Conservation (phyloP, 2,329 filamentous ascomycete genomes). For the Xylaria multiplex region DNA sequence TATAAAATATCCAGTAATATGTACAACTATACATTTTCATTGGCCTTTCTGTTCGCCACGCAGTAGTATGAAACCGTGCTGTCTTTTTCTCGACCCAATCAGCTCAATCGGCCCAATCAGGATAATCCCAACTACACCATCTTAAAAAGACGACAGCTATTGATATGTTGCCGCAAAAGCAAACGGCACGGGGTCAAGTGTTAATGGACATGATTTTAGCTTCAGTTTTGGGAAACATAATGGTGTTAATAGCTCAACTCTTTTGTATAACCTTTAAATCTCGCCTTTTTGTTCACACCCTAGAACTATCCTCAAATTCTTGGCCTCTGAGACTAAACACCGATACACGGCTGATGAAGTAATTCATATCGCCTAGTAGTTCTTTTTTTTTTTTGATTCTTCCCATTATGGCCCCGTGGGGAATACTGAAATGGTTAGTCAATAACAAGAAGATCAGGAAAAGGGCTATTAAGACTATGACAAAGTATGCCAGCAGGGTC, state of each 20-base stretch:
- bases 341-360: too few species aligned
- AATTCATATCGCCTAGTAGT: too few species aligned
- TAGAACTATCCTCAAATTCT: not conserved
- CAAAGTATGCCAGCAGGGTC: too few species aligned
- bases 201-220: not conserved
- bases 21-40: not conserved
- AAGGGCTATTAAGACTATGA: not conserved
- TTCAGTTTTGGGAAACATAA: not conserved
- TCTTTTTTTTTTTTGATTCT: too few species aligned
- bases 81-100: not conserved
- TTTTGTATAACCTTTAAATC: not conserved
- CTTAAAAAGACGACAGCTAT: not conserved
- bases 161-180: not conserved
- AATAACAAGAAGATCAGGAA: slow-evolving; percentile 13
- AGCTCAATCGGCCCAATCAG: slow-evolving; percentile 4
- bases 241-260: not conserved
- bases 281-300: not conserved
- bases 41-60: slow-evolving; percentile 10
- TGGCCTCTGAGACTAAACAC: not conserved
- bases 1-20: not conserved
- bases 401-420: not conserved
- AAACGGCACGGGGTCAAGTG: not conserved
- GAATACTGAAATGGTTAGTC: not conserved
- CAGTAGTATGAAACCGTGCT: not conserved
- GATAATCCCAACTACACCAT: not conserved